Base-by-base conservation (phyloP, 192 early-diverging fungal genomes). In the Dimargaris xerosporica region DNA sequence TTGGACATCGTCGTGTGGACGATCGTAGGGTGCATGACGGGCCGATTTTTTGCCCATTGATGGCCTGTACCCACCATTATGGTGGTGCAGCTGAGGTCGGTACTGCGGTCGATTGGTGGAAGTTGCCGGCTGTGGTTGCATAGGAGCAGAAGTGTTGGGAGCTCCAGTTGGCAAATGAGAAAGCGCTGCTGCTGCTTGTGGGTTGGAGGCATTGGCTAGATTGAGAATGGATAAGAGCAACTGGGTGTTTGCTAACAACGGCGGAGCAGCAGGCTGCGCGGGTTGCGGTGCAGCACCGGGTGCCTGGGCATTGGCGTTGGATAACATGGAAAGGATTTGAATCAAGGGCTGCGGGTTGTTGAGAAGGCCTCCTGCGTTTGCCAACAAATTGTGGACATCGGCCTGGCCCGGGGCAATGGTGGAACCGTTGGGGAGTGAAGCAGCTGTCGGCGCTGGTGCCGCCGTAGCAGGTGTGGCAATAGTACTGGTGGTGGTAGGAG, bases 341-440 rank as follows among this genome's bases (percentile, higher is more conserved):
- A 29, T 29, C 23, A 55, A 10, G 15, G 15, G 23, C 54, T 55
- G 54, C 23, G 54, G 54, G 54, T 55, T 55, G 29, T 26, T 55
- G 16, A 55, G 10, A 17, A 55, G 17, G 28, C 23, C 54, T 25
- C 23, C 29, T 21, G 28, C 23, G 28, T 55, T 55, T 15, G 54
- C 17, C 47, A 50, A 23, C 29, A 55, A 23, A 17, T 17, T 26
- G 3, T 15, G n/a, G n/a, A 29, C 15, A 26, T 55, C 28, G 4
- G 54, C 3, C 16, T 21, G 23, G 28, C 23, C n/a, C 15, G 23
- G 3, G 2, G 21, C 29, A 21, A 29, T 29, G 16, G 23, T 3
- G 13, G 29, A 15, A 55, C 23, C 54, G 17, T 17, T 29, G 3
- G 54, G n/a, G n/a, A 55, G 3, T 26, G 17, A 15, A 3, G 54